Evolutionary conservation across 2,329 filamentous ascomycete genomes (phyloP).

Genomic region (Chrysoporthe puriensis): DNA sequence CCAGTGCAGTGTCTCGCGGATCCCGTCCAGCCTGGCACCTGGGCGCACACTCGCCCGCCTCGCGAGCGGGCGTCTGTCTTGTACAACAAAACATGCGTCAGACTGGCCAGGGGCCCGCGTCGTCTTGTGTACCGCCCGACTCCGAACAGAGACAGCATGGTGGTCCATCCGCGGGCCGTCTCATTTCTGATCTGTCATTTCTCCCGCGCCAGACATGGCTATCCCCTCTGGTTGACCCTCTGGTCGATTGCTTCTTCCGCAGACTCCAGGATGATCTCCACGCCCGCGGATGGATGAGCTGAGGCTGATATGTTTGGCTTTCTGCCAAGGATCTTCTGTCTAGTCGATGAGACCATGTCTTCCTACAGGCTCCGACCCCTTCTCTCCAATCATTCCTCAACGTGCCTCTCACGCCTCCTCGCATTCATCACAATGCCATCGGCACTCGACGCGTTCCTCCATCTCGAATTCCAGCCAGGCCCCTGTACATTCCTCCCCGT

Average conservation of each 20-base stretch:
- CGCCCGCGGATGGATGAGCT: not conserved
- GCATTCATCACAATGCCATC: constrained; percentile 8
- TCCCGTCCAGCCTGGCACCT: not conserved
- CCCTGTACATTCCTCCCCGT: not conserved
- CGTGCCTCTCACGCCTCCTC: constrained; percentile 20
- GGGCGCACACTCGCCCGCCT: not conserved
- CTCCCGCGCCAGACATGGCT: constrained; percentile 6
- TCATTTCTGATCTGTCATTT: constrained; percentile 26
- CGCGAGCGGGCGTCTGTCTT: not conserved
- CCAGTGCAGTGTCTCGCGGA: not conserved
- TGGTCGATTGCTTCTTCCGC: constrained; percentile 1
- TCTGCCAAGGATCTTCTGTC: constrained; percentile 13
- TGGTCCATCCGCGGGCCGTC: constrained; percentile 1
- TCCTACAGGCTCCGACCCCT: constrained; percentile 8
- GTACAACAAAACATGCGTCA: constrained; percentile 6
- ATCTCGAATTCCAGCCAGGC: not conserved
- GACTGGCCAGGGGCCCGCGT: not conserved
- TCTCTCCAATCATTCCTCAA: constrained; percentile 26
- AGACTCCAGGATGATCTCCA: not conserved
- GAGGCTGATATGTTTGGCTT: constrained; percentile 17
- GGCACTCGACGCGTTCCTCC: not conserved
- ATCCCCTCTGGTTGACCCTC: not conserved
- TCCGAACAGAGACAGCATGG: not conserved
- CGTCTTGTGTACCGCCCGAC: not conserved
- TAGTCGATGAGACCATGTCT: constrained; percentile 11